These are phyloP conservation scores for Choiromyces venosus DNA, from an alignment of 495 filamentous ascomycete species.

Conservation along the genomic window DNA sequence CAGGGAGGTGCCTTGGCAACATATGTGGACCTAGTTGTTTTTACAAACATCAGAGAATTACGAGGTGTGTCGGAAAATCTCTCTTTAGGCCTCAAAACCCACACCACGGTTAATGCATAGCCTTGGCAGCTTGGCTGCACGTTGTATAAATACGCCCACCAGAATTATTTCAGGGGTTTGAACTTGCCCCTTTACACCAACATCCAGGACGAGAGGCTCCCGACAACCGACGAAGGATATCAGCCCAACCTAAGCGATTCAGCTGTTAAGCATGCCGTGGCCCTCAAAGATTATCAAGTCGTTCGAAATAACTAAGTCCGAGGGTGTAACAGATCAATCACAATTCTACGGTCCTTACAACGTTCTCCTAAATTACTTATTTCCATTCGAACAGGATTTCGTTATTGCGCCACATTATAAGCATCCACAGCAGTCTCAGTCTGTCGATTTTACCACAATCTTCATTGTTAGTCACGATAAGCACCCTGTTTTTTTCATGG, in stretches of 20 bases:
- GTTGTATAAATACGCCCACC: neutral
- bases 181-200: neutral
- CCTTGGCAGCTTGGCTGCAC: neutral
- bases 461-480: neutral
- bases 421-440: neutral
- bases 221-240: neutral
- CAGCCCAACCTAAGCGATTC: neutral
- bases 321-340: conserved; percentile 5
- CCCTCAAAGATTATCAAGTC: conserved; percentile 3
- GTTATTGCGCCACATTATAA: conserved; percentile 6
- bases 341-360: conserved; percentile 11
- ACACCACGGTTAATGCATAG: neutral
- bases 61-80: too few species aligned
- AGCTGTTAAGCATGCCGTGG: conserved; percentile 5
- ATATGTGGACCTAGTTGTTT: too few species aligned
- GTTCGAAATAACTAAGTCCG: neutral
- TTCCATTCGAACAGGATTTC: conserved; percentile 11
- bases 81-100: too few species aligned
- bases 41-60: too few species aligned
- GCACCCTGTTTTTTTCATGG: conserved; percentile 9
- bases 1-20: too few species aligned
- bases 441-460: conserved; percentile 13
- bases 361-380: conserved; percentile 11
- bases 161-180: neutral
- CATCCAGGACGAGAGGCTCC: neutral